Base-by-base conservation (phyloP, 1,284 basidiomycete genomes). In the Trametes versicolor region DNA sequence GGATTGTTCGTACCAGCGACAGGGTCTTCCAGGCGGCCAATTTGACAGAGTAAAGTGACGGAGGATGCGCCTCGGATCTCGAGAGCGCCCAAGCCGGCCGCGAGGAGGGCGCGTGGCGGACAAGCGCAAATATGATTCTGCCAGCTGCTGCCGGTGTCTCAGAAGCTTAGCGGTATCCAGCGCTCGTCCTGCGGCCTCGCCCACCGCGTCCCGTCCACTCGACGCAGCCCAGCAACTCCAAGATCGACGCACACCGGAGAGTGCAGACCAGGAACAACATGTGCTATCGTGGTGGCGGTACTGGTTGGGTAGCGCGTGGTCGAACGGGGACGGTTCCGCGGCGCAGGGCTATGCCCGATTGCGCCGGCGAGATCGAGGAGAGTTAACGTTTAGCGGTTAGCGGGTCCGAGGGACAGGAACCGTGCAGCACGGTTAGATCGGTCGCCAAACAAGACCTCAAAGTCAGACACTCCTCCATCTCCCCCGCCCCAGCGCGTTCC, bases 391-490 rank as follows among this genome's bases (percentile, higher is more conserved):
- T 48, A 8, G 45, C 25, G 29, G 29, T 57, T 45, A 56, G 55
- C 48, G 55, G 55, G 23, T 23, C 57, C 57, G 47, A 58, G 47
- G 36, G 36, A 58, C 25, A 49, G 56, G 56, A 39, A 58, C 56
- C n/a, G 8, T 17, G 2, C 5, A 48, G 23, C n/a, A 12, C n/a
- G 25, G 56, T 19, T 43, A 34, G 47, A 49, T 39, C 56, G n/a
- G 7, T 47, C 54, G 25, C 47, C 27, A 29, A 58, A 50, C 57
- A 58, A 58, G 23, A 50, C 57, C 57, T 50, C 47, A 58, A 58
- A 50, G 47, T 37, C 45, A 58, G 56, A 58, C 56, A 34, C 15
- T 10, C 52, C 52, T 29, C 47, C 56, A 48, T 48, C 45, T 27
- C 43, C 2, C 43, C n/a, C 32, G 41, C 21, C 19, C 56, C 13